These are phyloP conservation scores for Lonicera japonica DNA, from an alignment of 129 eudicot genomes.

Conservation along the genomic window DNA sequence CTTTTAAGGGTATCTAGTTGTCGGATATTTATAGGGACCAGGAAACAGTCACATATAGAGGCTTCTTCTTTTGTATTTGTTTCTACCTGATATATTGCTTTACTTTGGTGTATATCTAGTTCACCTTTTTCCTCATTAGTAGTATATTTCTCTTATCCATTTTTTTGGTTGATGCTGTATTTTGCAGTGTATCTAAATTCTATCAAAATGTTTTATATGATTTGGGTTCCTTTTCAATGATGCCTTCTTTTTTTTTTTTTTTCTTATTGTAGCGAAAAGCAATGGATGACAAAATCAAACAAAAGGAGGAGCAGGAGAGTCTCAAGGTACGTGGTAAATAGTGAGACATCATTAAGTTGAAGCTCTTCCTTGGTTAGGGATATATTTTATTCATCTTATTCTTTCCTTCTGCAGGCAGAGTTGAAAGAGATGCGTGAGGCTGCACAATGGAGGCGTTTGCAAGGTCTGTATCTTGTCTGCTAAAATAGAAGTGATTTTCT, in stretches of 20 bases:
- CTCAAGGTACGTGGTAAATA: constrained; percentile 46
- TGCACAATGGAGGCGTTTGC: constrained; percentile 97
- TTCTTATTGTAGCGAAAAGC: constrained; percentile 58
- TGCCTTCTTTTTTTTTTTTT: neutral
- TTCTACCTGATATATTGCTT: too few species aligned
- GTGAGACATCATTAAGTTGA: neutral
- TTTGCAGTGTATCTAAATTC: too few species aligned
- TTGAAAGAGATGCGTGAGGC: constrained; percentile 88
- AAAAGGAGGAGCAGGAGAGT: constrained; percentile 82
- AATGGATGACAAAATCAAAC: constrained; percentile 77
- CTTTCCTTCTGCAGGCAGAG: constrained; percentile 49
- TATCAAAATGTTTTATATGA: too few species aligned
- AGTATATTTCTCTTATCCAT: too few species aligned
- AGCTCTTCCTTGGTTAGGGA: neutral
- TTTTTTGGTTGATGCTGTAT: too few species aligned
- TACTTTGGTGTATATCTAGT: too few species aligned
- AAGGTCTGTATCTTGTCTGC: constrained; percentile 46
- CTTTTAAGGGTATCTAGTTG: too few species aligned
- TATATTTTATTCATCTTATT: neutral
- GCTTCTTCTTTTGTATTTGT: too few species aligned
- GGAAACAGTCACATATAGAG: too few species aligned
- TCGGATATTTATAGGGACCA: too few species aligned
- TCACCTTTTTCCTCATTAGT: too few species aligned
- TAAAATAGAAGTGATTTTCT: neutral
- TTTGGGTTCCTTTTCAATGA: too few species aligned